phyloP scores from a whole-genome alignment of 805 yeast genomes.

The Candida andamanensis region DNA sequence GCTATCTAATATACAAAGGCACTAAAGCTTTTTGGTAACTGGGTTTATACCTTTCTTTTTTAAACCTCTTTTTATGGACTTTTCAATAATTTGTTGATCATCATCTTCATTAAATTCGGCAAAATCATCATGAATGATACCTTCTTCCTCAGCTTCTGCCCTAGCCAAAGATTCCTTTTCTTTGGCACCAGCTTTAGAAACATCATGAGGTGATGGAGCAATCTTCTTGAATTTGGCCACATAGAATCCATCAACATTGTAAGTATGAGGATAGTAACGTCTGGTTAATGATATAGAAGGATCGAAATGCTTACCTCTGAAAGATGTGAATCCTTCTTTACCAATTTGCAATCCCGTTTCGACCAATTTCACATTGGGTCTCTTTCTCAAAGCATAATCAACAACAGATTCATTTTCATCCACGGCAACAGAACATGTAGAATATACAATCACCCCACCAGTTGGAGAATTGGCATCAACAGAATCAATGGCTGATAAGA shows the following conservation, averaged over 20 bases:
- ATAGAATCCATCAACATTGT: conserved; percentile 96
- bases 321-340: conserved; percentile 90
- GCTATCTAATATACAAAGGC: conserved; percentile 12
- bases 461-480: conserved; percentile 89
- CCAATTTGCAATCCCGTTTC: conserved; percentile 92
- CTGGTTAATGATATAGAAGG: conserved; percentile 74
- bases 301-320: conserved; percentile 87
- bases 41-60: conserved; percentile 74
- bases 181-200: conserved; percentile 79
- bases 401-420: conserved; percentile 98
- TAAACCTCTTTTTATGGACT: conserved; percentile 58
- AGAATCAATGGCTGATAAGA: conserved; percentile 93
- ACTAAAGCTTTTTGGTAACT: no score
- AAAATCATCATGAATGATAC: conserved; percentile 80
- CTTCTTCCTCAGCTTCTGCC: conserved; percentile 75
- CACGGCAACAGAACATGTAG: conserved; percentile 97
- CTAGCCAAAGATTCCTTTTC: conserved; percentile 82
- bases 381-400: conserved; percentile 92
- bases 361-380: conserved; percentile 93
- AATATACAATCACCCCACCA: conserved; percentile 92
- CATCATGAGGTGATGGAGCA: conserved; percentile 81
- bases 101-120: conserved; percentile 74
- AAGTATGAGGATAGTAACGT: conserved; percentile 97
- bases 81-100: conserved; percentile 68
- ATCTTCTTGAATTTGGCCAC: conserved; percentile 95